Conservation (phyloP, 2,329 filamentous ascomycete species). For the Reticulascus tulasneorum region DNA sequence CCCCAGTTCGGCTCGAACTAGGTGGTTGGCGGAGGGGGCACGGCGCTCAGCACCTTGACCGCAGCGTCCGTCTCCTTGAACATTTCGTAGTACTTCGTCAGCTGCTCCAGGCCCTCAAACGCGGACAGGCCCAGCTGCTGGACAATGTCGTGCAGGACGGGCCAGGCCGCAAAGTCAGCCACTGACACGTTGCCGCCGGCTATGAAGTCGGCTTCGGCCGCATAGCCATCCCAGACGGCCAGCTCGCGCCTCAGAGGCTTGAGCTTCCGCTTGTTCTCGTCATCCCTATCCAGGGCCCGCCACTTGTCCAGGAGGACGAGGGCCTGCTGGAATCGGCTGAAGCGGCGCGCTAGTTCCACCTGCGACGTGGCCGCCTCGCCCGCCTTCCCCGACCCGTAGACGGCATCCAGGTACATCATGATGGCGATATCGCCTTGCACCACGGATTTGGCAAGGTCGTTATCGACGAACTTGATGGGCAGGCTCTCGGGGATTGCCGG, state of each 20-base stretch:
- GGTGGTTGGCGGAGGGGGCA: too few relatives aligned
- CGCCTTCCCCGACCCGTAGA: constrained; percentile 34
- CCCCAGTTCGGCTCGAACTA: too few relatives aligned
- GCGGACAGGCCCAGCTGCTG: constrained; percentile 25
- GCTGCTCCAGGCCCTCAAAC: constrained; percentile 23
- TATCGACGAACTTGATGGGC: constrained; percentile 51
- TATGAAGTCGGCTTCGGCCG: constrained; percentile 37
- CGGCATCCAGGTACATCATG: constrained; percentile 57
- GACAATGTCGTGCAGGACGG: constrained; percentile 45
- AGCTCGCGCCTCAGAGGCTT: constrained; percentile 29
- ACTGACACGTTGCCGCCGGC: constrained; percentile 37
- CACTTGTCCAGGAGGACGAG: constrained; percentile 33
- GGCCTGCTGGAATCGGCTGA: constrained; percentile 39
- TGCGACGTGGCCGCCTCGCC: constrained; percentile 18
- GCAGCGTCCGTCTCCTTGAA: constrained; percentile 19
- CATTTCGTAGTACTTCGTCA: constrained; percentile 35
- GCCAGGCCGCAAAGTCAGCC: constrained; percentile 56
- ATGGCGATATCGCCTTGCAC: constrained; percentile 49
- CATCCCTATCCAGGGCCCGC: constrained; percentile 17
- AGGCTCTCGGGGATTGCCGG: constrained; percentile 18
- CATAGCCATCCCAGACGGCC: constrained; percentile 35
- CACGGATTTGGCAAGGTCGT: constrained; percentile 42
- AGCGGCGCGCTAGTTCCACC: constrained; percentile 29
- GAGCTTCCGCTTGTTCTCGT: constrained; percentile 8
- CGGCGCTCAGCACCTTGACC: constrained; percentile 17